A percentile compares a stretch with the other conserved stretches of the same genome.
These are phyloP conservation scores for Hyphopichia buzzinii DNA, from an alignment of 1,139 yeast genomes.

Conservation along the genomic window DNA sequence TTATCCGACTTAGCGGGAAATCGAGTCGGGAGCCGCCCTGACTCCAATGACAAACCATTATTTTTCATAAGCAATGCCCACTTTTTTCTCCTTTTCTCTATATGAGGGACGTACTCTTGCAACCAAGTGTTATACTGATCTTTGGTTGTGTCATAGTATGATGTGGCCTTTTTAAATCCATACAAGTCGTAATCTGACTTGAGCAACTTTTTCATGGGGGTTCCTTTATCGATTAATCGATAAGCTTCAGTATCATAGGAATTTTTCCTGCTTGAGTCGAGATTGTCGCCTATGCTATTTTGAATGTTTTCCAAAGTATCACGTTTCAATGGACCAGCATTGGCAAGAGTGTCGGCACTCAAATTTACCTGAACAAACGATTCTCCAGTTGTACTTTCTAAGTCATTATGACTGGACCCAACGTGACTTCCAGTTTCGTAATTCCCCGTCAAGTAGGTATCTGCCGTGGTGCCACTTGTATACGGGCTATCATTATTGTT, in stretches of 20 bases:
- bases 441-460: neutral
- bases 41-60: slow-evolving; percentile 55
- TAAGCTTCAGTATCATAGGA: neutral
- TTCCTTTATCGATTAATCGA: neutral
- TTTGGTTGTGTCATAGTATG: slow-evolving; percentile 42
- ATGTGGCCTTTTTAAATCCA: slow-evolving; percentile 73
- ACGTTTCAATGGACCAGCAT: neutral
- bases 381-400: neutral
- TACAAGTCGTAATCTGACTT: slow-evolving; percentile 63
- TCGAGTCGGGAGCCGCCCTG: slow-evolving; percentile 40
- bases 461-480: neutral
- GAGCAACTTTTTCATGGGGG: slow-evolving; percentile 12
- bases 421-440: neutral
- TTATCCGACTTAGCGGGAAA: slow-evolving; percentile 87
- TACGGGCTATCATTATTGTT: neutral
- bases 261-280: neutral
- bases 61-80: slow-evolving; percentile 69
- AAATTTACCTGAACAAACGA: neutral
- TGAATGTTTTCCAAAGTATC: neutral
- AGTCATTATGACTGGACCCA: neutral
- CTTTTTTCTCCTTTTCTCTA: slow-evolving; percentile 62
- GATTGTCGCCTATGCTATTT: neutral
- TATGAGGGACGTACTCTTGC: slow-evolving; percentile 59
- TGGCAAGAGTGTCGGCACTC: neutral
- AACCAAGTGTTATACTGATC: slow-evolving; percentile 77